A percentile compares a stretch with the other conserved stretches of the same genome.
Evolutionary conservation across 1,284 basidiomycete species (phyloP).

Genomic region (Chalciporus sp.): DNA sequence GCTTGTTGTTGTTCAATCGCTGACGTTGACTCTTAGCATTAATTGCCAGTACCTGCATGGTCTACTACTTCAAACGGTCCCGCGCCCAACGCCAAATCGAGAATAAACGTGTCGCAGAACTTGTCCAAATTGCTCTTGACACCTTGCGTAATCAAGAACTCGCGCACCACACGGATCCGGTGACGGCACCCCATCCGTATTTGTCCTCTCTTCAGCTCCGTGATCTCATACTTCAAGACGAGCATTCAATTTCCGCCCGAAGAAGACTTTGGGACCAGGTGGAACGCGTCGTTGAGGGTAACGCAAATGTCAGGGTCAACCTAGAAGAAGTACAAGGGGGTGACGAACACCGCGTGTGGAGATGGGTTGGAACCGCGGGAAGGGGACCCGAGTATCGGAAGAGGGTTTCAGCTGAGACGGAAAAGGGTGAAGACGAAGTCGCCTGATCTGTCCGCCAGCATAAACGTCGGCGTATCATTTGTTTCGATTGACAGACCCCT

Average conservation of each 20-base stretch:
- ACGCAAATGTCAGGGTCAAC: slow-evolving; percentile 91
- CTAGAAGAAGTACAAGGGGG: slow-evolving; percentile 88
- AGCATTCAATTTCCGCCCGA: slow-evolving; percentile 72
- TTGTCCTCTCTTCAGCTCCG: slow-evolving; percentile 89
- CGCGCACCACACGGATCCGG: slow-evolving; percentile 84
- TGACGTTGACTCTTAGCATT: slow-evolving; percentile 35
- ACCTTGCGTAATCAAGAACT: slow-evolving; percentile 86
- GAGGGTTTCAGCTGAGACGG: slow-evolving; percentile 32
- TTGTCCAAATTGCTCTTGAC: slow-evolving; percentile 81
- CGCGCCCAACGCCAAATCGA: slow-evolving; percentile 62
- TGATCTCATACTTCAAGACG: slow-evolving; percentile 84
- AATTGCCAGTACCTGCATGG: slow-evolving; percentile 36
- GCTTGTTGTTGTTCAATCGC: slow-evolving; percentile 9
- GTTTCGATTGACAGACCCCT: slow-evolving; percentile 26
- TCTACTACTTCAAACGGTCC: slow-evolving; percentile 43
- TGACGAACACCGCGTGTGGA: slow-evolving; percentile 84
- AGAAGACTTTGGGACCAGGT: slow-evolving; percentile 86
- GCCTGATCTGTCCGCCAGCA: slow-evolving; percentile 24
- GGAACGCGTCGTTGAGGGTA: slow-evolving; percentile 86
- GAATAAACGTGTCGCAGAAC: slow-evolving; percentile 68
- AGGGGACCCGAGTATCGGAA: slow-evolving; percentile 36
- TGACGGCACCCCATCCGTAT: slow-evolving; percentile 76
- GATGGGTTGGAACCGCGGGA: slow-evolving; percentile 71
- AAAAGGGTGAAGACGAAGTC: slow-evolving; percentile 32
- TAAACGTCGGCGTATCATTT: slow-evolving; percentile 15